A percentile compares a stretch with the other conserved stretches of the same genome.
Evolutionary conservation across 331 rosid genomes (phyloP).

Genomic region (Ulmus americana): DNA sequence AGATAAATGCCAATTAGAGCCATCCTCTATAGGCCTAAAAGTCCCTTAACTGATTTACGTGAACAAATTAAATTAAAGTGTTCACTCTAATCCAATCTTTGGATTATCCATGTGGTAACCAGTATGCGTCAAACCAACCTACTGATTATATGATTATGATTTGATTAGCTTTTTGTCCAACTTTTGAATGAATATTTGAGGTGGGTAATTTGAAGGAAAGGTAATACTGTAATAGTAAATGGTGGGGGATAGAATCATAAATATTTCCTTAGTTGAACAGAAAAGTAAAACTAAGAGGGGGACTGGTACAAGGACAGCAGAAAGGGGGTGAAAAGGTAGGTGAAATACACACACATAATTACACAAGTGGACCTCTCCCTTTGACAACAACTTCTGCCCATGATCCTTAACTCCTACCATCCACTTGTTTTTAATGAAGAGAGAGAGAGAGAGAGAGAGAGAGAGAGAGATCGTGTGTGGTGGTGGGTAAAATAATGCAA

Average conservation of each 20-base stretch:
- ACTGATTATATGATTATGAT: constrained; percentile 22
- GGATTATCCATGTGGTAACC: constrained; percentile 27
- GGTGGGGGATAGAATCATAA: constrained; percentile 17
- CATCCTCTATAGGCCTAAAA: neutral
- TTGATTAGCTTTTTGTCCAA: neutral
- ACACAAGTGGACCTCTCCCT: constrained; percentile 39
- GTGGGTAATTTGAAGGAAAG: constrained; percentile 4
- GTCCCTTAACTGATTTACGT: constrained; percentile 29
- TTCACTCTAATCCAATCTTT: neutral
- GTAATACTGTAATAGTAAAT: neutral
- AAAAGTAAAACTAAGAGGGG: constrained; percentile 24
- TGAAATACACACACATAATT: constrained; percentile 37
- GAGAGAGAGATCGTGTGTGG: constrained; percentile 30
- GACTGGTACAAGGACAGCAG: constrained; percentile 33
- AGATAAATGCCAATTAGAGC: neutral
- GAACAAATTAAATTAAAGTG: constrained; percentile 9
- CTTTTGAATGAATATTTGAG: neutral
- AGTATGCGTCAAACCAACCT: constrained; percentile 26
- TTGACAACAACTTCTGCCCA: constrained; percentile 52
- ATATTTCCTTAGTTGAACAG: constrained; percentile 29
- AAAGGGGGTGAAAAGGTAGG: constrained; percentile 42
- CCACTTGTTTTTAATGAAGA: constrained; percentile 45
- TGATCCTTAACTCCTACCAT: constrained; percentile 47
- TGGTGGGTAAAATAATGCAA: constrained; percentile 44
- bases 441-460: constrained; percentile 28